Conservation (phyloP, 352 stramenopile species). For the Phytophthora tentaculata region DNA sequence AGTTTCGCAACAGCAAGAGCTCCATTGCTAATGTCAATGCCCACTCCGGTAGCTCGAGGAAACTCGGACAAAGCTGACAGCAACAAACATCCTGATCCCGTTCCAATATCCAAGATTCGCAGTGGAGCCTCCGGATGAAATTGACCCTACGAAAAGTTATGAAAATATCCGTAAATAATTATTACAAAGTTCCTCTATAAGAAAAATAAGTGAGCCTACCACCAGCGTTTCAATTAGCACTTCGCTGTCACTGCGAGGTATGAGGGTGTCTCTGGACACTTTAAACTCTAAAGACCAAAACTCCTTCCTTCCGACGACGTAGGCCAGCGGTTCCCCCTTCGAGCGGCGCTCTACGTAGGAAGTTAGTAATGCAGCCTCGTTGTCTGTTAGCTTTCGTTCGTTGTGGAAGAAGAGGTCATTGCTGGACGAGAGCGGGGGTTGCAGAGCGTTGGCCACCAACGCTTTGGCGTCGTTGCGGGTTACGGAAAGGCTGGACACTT, state of each 20-base stretch:
- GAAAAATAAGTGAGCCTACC: constrained; percentile 32
- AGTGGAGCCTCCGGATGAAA: constrained; percentile 48
- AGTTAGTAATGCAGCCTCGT: constrained; percentile 40
- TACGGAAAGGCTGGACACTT: background rate
- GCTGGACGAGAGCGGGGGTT: constrained; percentile 41
- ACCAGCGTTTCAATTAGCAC: constrained; percentile 75
- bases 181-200: background rate
- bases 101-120: constrained; percentile 73
- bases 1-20: constrained; percentile 58
- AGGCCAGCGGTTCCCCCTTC: constrained; percentile 73
- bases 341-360: constrained; percentile 32
- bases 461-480: constrained; percentile 56
- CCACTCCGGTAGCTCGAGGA: constrained; percentile 55
- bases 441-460: constrained; percentile 57
- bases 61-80: constrained; percentile 70
- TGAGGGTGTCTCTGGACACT: constrained; percentile 69
- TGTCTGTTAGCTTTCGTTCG: constrained; percentile 47
- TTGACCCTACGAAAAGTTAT: constrained; percentile 33
- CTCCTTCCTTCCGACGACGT: constrained; percentile 67
- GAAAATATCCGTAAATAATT: background rate
- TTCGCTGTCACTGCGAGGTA: constrained; percentile 84
- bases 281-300: constrained; percentile 78
- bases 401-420: constrained; percentile 68
- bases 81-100: constrained; percentile 72
- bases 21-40: constrained; percentile 60